Base-by-base conservation (phyloP, 2,329 filamentous ascomycete genomes). In the Trichoderma sp. region DNA sequence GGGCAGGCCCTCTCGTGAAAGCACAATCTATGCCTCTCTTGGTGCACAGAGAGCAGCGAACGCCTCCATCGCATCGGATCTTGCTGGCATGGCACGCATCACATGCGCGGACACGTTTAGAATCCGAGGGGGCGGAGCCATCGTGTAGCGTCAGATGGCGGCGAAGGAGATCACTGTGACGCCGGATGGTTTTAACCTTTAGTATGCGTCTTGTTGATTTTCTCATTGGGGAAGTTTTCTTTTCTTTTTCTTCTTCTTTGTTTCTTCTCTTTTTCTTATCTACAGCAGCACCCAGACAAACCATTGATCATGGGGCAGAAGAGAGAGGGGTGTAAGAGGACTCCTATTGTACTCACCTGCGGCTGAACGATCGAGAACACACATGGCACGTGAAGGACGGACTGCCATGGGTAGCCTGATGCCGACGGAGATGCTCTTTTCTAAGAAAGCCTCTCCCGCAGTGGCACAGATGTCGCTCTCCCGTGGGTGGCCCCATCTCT, bases 51-150 rank as follows among this genome's bases (percentile, higher is more conserved):
- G 83, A 81, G 62, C 86, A 87, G 29, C 80, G 81, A 2, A 78
- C 74, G 14, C 84, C 83, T 2, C 86, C 86, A 75, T 85, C 83
- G 67, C 86, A 87, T 75, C 85, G 86, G 2, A 84, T 86, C 79
- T 87, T 87, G 75, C 84, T 86, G n/a, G 83, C 79, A 65, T 85
- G 86, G 33, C 86, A 87, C 7, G 83, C 81, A 76, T 86, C 82
- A 66, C 86, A 87, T 11, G 86, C 86, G 8, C 82, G 81, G 33
- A 83, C 84, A 29, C 82, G 82, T 63, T 85, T 81, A 6, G 80
- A 79, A 33, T 83, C 81, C 6, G 82, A 81, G 2, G 78, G 77
- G 1, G 80, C 76, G 1, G 81, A 79, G 53, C 78, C 79, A 64
- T 83, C 83, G 78, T 85, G 84, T 6, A 83, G 80, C 9, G 80